phyloP scores from a whole-genome alignment of 1,139 yeast genomes.

The Protomyces arabidopsidicola region DNA sequence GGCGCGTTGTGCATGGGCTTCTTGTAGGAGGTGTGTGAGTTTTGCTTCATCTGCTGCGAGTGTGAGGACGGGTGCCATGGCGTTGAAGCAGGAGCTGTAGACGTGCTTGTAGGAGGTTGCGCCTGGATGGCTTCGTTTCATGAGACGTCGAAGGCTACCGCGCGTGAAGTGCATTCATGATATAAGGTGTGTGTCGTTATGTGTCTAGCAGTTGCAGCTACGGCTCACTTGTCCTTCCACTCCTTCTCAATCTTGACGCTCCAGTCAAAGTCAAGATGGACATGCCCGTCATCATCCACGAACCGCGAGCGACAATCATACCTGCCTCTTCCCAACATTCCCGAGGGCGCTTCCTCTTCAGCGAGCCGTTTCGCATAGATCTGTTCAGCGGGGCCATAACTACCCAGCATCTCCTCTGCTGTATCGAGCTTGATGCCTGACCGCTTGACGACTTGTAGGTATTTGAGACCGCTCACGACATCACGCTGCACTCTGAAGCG shows the following conservation, averaged over 20 bases:
- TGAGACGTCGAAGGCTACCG: not conserved
- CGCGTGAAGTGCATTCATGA: not conserved
- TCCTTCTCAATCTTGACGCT: slow-evolving; percentile 66
- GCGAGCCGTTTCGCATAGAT: slow-evolving; percentile 56
- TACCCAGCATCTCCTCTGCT: slow-evolving; percentile 81
- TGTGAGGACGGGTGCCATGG: not conserved
- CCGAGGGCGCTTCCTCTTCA: slow-evolving; percentile 89
- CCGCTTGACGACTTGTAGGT: slow-evolving; percentile 77
- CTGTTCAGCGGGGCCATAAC: slow-evolving; percentile 44
- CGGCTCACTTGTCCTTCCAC: slow-evolving; percentile 4
- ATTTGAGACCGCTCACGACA: slow-evolving; percentile 83
- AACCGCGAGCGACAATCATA: slow-evolving; percentile 79
- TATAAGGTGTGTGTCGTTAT: not conserved
- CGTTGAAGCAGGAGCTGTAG: not conserved
- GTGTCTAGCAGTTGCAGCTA: not conserved
- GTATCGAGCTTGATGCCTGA: slow-evolving; percentile 84
- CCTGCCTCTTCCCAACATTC: slow-evolving; percentile 79
- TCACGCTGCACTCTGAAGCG: slow-evolving; percentile 85
- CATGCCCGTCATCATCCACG: slow-evolving; percentile 77
- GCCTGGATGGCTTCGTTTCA: not conserved
- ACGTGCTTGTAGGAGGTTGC: not conserved
- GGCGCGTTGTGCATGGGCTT: not conserved
- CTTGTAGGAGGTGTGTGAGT: slow-evolving; percentile 6
- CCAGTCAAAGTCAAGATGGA: slow-evolving; percentile 79
- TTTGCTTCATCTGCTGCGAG: slow-evolving; percentile 1